Base-by-base conservation (phyloP, 371 early-diverging fungal species). In the Massospora cicadina region DNA sequence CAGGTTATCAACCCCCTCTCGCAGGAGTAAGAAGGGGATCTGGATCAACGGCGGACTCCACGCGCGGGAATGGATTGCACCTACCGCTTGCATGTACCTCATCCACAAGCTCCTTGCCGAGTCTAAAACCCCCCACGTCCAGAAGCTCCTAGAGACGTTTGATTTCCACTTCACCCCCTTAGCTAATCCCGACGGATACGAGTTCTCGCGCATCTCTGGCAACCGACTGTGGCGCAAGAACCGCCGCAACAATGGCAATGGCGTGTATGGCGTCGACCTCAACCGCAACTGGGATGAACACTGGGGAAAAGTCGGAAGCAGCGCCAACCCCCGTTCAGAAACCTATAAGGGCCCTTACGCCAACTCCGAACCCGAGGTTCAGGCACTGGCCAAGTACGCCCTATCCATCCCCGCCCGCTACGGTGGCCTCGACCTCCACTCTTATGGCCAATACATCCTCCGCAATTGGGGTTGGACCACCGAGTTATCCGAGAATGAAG, bases 201-300 rank as follows among this genome's bases (percentile, higher is more conserved):
- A 71, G 29, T 79, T 75, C 68, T 72, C 81, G 13, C 74, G 77
- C 74, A 65, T 54, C n/a, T 17, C 43, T 17, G 65, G 60, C 1
- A 69, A 74, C 59, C 72, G 84, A 26, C 65, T 81, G 43, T 84
- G 84, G 84, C 70, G 84, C 60, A 84, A 84, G 72, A 81, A 80
- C 72, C 71, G 81, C 27, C 68, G 71, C 26, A 63, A 63, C 2
- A 64, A 64, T 25, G 55, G 53, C 23, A n/a, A 65, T 2, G 69
- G 70, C 2, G 26, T 67, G 30, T 72, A 64, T 58, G 76, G 77
- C 24, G 74, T 75, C 12, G 77, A 77, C 62, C 68, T 73, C 27
- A 77, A 77, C 63, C 70, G 77, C 58, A 78, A 83, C 74, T 81
- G 75, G 74, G 73, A 74, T 53, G 76, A 72, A 28, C 77, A 79